A percentile compares a stretch with the other conserved stretches of the same genome.
These are phyloP conservation scores for Eucalyptus regnans DNA, from an alignment of 345 rosid genomes.

Conservation along the genomic window DNA sequence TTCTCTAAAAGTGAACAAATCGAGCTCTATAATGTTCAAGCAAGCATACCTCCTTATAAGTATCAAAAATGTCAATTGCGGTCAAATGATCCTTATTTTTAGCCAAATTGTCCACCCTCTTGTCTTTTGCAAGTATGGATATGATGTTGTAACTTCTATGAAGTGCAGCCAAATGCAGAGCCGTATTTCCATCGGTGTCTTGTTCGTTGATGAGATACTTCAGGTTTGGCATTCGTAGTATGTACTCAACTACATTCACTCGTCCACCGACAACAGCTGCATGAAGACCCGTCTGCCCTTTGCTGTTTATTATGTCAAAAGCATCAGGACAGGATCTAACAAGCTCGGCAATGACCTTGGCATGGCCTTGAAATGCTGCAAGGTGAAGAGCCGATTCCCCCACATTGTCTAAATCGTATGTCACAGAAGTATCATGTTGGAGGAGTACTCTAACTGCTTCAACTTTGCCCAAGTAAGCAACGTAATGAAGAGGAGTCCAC, in stretches of 20 bases:
- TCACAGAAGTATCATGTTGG: neutral
- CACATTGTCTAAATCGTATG: neutral
- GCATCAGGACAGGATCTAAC: neutral
- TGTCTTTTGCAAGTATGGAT: neutral
- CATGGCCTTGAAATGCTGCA: neutral
- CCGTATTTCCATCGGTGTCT: neutral
- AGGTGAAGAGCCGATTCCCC: neutral
- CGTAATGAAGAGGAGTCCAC: neutral
- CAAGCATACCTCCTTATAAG: neutral
- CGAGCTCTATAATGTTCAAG: neutral
- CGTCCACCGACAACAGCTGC: neutral
- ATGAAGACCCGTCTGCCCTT: neutral
- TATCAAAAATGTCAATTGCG: accelerated
- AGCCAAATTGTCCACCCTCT: neutral
- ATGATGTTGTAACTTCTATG: neutral
- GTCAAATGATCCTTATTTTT: neutral
- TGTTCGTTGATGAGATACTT: neutral
- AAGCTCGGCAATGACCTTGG: neutral
- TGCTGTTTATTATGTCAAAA: neutral
- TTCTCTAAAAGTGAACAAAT: neutral
- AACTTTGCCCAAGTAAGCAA: neutral
- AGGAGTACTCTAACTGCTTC: neutral
- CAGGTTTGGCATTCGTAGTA: neutral
- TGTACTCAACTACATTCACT: too few species aligned
- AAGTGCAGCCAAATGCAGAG: neutral